Evolutionary conservation across 208 protist genomes (phyloP), one percentile per base, ranked within the genome.

Genomic region (Trypanosomatidae sp.): DNA sequence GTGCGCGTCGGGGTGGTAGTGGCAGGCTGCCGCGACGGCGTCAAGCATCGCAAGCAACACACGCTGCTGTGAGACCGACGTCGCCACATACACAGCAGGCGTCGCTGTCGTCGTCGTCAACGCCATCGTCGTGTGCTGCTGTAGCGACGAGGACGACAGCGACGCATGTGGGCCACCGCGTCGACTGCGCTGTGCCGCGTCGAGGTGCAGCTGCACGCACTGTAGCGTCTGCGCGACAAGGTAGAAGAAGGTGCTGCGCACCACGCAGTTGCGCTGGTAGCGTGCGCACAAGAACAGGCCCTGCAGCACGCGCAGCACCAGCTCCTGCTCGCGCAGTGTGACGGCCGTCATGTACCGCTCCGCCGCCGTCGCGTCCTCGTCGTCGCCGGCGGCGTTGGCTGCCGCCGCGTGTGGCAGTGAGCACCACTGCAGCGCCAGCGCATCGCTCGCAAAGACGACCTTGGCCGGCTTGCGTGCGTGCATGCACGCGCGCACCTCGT

Each of bases 1-100:
- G 11, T 89, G 60, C n/a, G 58, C 60, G 16, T 62, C 43, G 16
- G 80, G 68, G 56, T 80, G 79, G 70, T 93, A 93, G 64, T 93
- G 84, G 61, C 84, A 93, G 10, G 70, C 68, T 18, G 80, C 79
- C 64, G 89, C 84, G 16, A 88, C 64, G 11, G 68, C 71, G 28
- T 93, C 79, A 6, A 88, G 66, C 22, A 71, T 56, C 4, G 84
- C 76, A 8, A 89, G 35, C 3, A 93, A 27, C 7, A 88, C 72
- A 13, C 52, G 59, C 33, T 70, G 52, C 27, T 80, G 56, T 10
- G 55, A 61, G 0, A 49, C 20, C 18, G 77, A 50, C 7, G 87
- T 48, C 6, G 54, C 48, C n/a, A 85, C 65, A 18, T 35, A 24
- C 25, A 33, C 22, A 18, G 47, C 41, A 0, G 28, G 7, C 25